Percentiles rank a stretch among this genome's conserved stretches.
Evolutionary conservation across 352 stramenopile species (phyloP).

Genomic region (Pseudoperonospora humuli): DNA sequence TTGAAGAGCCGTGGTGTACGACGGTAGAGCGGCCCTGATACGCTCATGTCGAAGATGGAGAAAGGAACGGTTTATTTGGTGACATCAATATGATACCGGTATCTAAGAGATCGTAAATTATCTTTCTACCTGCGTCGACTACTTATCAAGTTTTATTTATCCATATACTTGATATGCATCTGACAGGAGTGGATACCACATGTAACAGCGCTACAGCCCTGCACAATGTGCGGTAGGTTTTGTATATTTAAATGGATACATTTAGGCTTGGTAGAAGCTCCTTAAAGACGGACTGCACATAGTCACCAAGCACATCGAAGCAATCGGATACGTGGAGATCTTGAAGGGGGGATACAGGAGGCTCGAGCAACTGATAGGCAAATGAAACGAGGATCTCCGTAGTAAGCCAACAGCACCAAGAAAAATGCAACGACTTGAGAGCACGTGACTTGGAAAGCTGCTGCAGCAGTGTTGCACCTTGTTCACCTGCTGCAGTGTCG

Average conservation of each 20-base stretch:
- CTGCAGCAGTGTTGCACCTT: slow-evolving; percentile 37
- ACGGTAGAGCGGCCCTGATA: slow-evolving; percentile 65
- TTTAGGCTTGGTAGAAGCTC: slow-evolving; percentile 43
- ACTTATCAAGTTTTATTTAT: too few relatives aligned
- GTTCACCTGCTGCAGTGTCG: slow-evolving; percentile 33
- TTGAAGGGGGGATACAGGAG: slow-evolving; percentile 32
- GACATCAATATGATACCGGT: too few relatives aligned
- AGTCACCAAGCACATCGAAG: slow-evolving; percentile 74
- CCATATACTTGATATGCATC: too few relatives aligned
- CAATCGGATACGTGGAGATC: slow-evolving; percentile 54
- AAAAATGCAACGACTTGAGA: slow-evolving; percentile 62
- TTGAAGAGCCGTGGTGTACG: slow-evolving; percentile 63
- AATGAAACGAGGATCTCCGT: slow-evolving; percentile 68
- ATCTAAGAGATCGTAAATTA: too few relatives aligned
- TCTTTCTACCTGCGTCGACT: too few relatives aligned
- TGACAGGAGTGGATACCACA: too few relatives aligned
- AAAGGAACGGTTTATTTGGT: too few relatives aligned
- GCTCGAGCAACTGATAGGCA: slow-evolving; percentile 59
- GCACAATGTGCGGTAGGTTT: too few relatives aligned
- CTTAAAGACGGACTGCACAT: slow-evolving; percentile 50
- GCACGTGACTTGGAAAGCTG: slow-evolving; percentile 41
- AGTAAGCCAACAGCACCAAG: slow-evolving; percentile 79
- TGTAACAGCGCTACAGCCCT: too few relatives aligned
- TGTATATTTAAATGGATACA: too few relatives aligned
- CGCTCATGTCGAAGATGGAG: slow-evolving; percentile 53